phyloP scores from a whole-genome alignment of 2,329 filamentous ascomycete species.

The Zymoseptoria crescenta region DNA sequence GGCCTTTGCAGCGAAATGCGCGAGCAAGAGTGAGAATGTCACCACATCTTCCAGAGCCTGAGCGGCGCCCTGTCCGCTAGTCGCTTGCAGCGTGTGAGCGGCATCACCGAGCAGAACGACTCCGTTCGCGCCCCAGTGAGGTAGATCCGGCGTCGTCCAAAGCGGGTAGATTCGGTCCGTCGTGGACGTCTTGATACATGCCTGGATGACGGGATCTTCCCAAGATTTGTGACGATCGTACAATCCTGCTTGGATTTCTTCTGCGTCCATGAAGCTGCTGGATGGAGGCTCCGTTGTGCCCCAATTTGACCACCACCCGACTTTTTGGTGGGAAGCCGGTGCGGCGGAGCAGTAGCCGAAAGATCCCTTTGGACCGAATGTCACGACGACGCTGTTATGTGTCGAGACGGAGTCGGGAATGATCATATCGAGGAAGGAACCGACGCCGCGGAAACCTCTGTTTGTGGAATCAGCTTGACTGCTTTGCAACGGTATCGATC shows the following conservation, averaged over 20 bases:
- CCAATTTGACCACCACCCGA: slow-evolving; percentile 10
- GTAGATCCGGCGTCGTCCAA: slow-evolving; percentile 42
- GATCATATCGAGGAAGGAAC: slow-evolving; percentile 27
- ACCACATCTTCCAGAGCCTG: slow-evolving; percentile 50
- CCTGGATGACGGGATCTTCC: slow-evolving; percentile 35
- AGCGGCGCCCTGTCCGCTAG: slow-evolving; percentile 46
- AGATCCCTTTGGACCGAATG: slow-evolving; percentile 44
- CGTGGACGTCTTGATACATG: slow-evolving; percentile 30
- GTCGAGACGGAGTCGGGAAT: slow-evolving; percentile 42
- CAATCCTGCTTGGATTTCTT: slow-evolving; percentile 30
- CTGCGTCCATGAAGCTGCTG: neutral
- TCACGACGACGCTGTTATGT: slow-evolving; percentile 26
- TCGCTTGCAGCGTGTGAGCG: slow-evolving; percentile 48
- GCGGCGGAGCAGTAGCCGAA: slow-evolving; percentile 41
- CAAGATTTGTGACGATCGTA: slow-evolving; percentile 37
- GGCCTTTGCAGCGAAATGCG: slow-evolving; percentile 4
- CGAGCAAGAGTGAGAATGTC: slow-evolving; percentile 36
- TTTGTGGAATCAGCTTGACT: slow-evolving; percentile 4
- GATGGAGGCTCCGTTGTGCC: neutral
- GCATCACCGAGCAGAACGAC: slow-evolving; percentile 51
- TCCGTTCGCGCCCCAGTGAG: slow-evolving; percentile 40
- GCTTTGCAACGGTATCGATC: neutral
- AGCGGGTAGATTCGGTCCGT: slow-evolving; percentile 42
- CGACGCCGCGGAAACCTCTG: slow-evolving; percentile 3
- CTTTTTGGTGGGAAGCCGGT: slow-evolving; percentile 17